Conservation (phyloP, 1,139 yeast genomes). For the Pichia sp. region DNA sequence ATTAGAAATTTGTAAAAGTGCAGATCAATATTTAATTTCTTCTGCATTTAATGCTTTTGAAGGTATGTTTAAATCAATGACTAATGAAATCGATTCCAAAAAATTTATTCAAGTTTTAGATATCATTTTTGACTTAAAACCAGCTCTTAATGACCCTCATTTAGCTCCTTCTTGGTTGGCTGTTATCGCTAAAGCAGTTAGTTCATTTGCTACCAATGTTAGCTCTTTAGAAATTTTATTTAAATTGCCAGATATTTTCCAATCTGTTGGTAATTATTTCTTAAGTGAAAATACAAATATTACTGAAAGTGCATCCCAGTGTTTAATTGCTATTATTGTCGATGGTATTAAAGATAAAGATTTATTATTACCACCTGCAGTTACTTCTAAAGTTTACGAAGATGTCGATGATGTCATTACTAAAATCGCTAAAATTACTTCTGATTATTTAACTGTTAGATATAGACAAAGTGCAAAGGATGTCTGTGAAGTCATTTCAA, state of each 20-base stretch:
- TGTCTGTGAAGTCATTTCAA: conserved; percentile 63
- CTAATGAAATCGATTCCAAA: conserved; percentile 53
- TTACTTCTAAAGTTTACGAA: conserved; percentile 45
- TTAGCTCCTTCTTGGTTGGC: conserved; percentile 94
- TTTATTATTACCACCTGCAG: conserved; percentile 46
- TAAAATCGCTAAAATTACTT: conserved; percentile 44
- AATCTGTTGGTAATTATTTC: conserved; percentile 54
- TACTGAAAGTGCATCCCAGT: conserved; percentile 74
- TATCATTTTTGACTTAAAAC: conserved; percentile 72
- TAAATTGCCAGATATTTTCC: conserved; percentile 53
- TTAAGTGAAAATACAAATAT: conserved; percentile 64
- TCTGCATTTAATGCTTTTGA: conserved; percentile 84
- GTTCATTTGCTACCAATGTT: conserved; percentile 52
- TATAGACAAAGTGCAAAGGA: conserved; percentile 75
- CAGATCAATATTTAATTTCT: conserved; percentile 77
- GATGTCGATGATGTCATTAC: conserved; percentile 48
- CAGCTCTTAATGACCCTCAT: conserved; percentile 74
- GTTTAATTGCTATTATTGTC: conserved; percentile 68
- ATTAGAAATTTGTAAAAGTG: conserved; percentile 68
- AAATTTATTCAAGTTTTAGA: conserved; percentile 61
- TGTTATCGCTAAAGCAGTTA: conserved; percentile 81
- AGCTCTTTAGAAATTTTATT: conserved; percentile 53
- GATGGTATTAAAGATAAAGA: conserved; percentile 59
- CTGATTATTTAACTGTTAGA: conserved; percentile 61
- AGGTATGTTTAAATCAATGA: conserved; percentile 71